Evolutionary conservation across 495 filamentous ascomycete species (phyloP).

Genomic region (Lineolata rhizophorae): DNA sequence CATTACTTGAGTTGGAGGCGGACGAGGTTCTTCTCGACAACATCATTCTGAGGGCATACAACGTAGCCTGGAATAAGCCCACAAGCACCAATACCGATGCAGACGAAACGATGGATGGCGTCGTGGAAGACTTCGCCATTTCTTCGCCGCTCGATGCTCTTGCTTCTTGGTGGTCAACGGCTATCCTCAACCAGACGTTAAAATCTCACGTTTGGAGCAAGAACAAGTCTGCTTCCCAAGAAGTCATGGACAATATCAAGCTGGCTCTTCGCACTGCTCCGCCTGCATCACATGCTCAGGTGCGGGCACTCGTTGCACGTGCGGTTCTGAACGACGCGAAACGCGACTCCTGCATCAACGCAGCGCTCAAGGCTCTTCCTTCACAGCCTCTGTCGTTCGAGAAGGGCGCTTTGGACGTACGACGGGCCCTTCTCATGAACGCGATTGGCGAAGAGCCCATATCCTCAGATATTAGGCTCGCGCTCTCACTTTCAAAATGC

Average conservation of each 20-base stretch:
- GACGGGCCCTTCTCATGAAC: conserved; percentile 9
- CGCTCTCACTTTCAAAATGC: conserved; percentile 64
- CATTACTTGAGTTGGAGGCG: conserved; percentile 51
- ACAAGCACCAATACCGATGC: conserved; percentile 40
- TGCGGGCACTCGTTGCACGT: conserved; percentile 56
- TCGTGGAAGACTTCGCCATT: conserved; percentile 72
- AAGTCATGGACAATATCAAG: conserved; percentile 36
- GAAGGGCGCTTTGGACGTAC: too few species aligned
- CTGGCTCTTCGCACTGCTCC: conserved; percentile 59
- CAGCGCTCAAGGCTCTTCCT: conserved; percentile 29
- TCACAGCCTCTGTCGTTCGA: too few species aligned
- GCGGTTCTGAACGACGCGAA: conserved; percentile 32
- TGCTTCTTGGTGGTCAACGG: conserved; percentile 73
- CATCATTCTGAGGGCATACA: conserved; percentile 72
- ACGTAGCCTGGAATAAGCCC: conserved; percentile 70
- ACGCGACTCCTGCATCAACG: conserved; percentile 29
- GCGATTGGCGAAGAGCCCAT: conserved; percentile 15
- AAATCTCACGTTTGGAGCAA: too few species aligned
- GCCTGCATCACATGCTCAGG: conserved; percentile 49
- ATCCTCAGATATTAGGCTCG: conserved; percentile 41
- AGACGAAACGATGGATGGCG: conserved; percentile 56
- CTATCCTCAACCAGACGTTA: conserved; percentile 24
- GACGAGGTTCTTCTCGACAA: conserved; percentile 55
- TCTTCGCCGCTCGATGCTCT: conserved; percentile 75
- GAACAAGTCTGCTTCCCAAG: too few species aligned